Evolutionary conservation across 169 alveolate genomes (phyloP).

Genomic region (Ichthyophthirius multifiliis): DNA sequence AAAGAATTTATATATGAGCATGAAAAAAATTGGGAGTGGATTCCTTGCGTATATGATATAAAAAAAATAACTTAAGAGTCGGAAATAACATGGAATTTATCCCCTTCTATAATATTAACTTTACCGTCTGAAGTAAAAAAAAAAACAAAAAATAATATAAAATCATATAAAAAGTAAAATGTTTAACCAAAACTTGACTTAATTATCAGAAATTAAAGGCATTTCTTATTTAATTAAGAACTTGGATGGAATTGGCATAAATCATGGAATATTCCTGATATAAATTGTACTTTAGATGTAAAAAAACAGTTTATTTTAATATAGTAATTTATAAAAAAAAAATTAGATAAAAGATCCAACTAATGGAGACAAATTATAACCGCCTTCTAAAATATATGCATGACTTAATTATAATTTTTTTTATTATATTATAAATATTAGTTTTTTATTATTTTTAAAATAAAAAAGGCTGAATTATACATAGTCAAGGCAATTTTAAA

Average conservation of each 20-base stretch:
- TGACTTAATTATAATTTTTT: not conserved
- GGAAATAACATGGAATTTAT: constrained; percentile 32
- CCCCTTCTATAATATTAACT: constrained; percentile 29
- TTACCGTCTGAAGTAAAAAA: constrained; percentile 22
- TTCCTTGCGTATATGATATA: constrained; percentile 35
- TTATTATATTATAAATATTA: not conserved
- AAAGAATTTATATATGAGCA: not conserved
- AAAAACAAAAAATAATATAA: not conserved
- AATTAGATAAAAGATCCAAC: constrained; percentile 42
- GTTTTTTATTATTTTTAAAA: not conserved
- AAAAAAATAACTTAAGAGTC: constrained; percentile 25
- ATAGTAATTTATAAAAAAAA: not conserved
- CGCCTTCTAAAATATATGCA: constrained; percentile 54
- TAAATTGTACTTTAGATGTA: constrained; percentile 49
- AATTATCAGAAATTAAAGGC: constrained; percentile 32
- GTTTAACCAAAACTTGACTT: constrained; percentile 41
- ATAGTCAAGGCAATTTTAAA: constrained; percentile 23
- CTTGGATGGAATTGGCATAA: constrained; percentile 64
- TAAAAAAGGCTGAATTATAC: constrained; percentile 19
- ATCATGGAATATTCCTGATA: constrained; percentile 62
- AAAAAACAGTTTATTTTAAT: not conserved
- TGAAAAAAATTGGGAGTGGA: constrained; percentile 45
- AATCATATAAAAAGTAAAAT: not conserved
- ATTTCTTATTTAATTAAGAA: constrained; percentile 36
- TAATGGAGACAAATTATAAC: constrained; percentile 42